Evolutionary conservation across 768 basidiomycete genomes (phyloP).

Genomic region (Agaricus subrufescens): DNA sequence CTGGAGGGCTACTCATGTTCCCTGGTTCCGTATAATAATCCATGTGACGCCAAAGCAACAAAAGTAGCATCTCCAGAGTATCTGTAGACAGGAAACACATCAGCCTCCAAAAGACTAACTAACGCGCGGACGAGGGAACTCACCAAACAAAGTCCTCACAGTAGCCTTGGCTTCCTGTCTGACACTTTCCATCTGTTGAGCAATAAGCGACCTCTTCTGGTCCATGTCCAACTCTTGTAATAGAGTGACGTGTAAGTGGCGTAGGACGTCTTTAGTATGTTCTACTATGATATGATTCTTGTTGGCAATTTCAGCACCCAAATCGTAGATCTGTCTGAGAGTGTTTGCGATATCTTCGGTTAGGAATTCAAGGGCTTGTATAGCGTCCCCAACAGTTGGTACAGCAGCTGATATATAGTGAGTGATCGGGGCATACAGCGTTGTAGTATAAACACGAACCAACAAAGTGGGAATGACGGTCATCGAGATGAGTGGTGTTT

Average conservation of each 20-base stretch:
- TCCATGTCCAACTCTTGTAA: constrained; percentile 62
- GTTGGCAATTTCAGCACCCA: constrained; percentile 69
- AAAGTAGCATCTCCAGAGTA: constrained; percentile 71
- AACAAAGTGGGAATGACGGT: constrained; percentile 51
- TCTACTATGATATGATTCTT: constrained; percentile 67
- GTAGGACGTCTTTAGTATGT: constrained; percentile 63
- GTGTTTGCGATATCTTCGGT: constrained; percentile 55
- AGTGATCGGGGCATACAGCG: not conserved
- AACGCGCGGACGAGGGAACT: constrained; percentile 16
- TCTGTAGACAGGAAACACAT: constrained; percentile 29
- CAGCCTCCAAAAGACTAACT: not conserved
- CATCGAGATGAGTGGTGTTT: constrained; percentile 51
- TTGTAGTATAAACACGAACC: constrained; percentile 31
- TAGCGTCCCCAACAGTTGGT: constrained; percentile 70
- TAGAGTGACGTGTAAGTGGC: constrained; percentile 46
- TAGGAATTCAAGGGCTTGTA: constrained; percentile 61
- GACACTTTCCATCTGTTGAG: constrained; percentile 53
- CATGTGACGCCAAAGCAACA: constrained; percentile 79
- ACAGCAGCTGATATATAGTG: constrained; percentile 49
- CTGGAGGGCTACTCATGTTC: constrained; percentile 26
- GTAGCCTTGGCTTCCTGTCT: constrained; percentile 32
- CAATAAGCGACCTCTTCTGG: constrained; percentile 66
- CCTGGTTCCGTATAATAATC: constrained; percentile 51
- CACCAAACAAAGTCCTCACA: constrained; percentile 55
- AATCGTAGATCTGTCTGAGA: constrained; percentile 61